These are phyloP conservation scores for Neckera pumila DNA, from an alignment of 225 moss, liverwort and hornwort genomes.

Conservation along the genomic window DNA sequence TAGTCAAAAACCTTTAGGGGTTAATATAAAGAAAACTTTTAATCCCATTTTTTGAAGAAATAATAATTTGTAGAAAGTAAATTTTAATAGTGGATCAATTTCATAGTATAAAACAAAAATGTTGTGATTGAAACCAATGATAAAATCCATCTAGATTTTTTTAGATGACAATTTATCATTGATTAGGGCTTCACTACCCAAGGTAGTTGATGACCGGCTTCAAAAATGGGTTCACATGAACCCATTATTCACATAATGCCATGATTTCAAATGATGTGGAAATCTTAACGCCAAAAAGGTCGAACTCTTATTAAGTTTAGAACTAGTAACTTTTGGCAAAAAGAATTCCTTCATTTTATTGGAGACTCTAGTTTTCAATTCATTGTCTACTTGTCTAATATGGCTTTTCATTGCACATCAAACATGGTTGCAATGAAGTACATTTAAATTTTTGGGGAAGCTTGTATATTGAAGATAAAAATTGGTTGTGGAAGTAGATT, in stretches of 20 bases:
- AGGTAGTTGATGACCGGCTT: accelerated
- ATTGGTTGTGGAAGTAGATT: neutral
- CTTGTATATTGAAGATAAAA: neutral
- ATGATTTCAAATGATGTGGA: neutral
- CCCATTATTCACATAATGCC: neutral
- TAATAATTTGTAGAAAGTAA: neutral
- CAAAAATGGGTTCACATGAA: neutral
- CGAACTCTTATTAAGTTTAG: neutral
- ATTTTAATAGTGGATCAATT: neutral
- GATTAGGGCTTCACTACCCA: neutral
- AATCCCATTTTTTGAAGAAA: neutral
- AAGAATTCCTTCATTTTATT: neutral
- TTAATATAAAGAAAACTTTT: neutral
- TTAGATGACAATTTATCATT: neutral
- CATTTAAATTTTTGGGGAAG: neutral
- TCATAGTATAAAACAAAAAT: neutral
- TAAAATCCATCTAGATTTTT: neutral
- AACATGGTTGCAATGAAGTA: neutral
- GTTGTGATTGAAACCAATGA: neutral
- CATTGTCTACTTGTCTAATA: neutral
- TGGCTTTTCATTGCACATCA: accelerated
- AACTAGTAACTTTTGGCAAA: neutral
- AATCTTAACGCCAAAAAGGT: neutral
- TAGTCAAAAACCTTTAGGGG: too few relatives aligned
- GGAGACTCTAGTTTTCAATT: accelerated